Evolutionary conservation across 768 basidiomycete species (phyloP).

Genomic region (Pholiota microspora): DNA sequence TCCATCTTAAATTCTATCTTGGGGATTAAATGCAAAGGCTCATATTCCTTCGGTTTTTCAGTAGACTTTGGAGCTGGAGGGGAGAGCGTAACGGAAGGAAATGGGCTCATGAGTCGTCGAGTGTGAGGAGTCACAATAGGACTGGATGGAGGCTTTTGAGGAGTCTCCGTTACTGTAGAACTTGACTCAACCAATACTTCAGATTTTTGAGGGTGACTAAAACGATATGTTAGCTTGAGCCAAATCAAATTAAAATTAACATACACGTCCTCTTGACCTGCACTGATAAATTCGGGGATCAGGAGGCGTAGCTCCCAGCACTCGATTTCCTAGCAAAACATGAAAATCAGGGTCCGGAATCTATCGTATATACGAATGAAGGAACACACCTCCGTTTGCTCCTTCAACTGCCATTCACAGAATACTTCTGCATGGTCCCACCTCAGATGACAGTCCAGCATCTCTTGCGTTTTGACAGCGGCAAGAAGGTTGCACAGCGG

Average conservation of each 20-base stretch:
- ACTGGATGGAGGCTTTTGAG: neutral
- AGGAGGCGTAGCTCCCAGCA: neutral
- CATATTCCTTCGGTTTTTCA: neutral
- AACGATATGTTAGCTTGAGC: too few species aligned
- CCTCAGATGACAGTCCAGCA: conserved; percentile 24
- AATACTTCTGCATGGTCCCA: conserved; percentile 26
- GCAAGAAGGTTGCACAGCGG: conserved; percentile 26
- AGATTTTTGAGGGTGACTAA: too few species aligned
- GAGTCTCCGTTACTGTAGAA: neutral
- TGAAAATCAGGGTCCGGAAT: too few species aligned
- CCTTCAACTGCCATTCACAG: conserved; percentile 20
- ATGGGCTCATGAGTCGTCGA: conserved; percentile 7
- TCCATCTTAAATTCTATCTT: neutral
- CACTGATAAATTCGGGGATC: neutral
- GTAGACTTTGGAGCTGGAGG: conserved; percentile 4
- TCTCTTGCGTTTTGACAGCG: conserved; percentile 21
- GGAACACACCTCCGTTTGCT: conserved; percentile 10
- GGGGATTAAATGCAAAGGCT: neutral
- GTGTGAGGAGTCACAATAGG: neutral
- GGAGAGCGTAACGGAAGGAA: conserved; percentile 16
- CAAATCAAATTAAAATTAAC: neutral
- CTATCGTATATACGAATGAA: too few species aligned
- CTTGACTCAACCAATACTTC: neutral
- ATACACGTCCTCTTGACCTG: neutral
- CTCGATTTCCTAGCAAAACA: neutral